phyloP scores from a whole-genome alignment of 345 rosid species.

The Citrus sp. region DNA sequence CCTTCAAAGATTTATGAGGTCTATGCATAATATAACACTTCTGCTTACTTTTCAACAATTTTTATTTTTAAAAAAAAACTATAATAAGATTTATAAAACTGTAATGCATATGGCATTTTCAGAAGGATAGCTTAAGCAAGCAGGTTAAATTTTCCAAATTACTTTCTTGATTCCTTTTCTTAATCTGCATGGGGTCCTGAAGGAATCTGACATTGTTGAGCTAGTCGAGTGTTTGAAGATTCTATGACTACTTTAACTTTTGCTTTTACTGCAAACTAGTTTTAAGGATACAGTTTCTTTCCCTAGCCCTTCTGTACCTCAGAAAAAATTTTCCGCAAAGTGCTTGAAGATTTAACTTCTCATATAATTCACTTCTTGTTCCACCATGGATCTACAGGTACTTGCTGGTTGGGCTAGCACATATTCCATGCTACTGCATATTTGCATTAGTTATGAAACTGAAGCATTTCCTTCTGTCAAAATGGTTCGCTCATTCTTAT shows the following conservation, averaged over 20 bases:
- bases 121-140: background rate
- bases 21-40: background rate
- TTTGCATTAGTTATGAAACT: slow-evolving; percentile 37
- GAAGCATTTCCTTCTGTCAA: slow-evolving; percentile 43
- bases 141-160: background rate
- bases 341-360: background rate
- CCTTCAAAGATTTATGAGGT: background rate
- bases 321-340: background rate
- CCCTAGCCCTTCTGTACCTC: background rate
- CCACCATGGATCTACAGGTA: slow-evolving; percentile 40
- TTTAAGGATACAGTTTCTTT: background rate
- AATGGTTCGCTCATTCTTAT: slow-evolving; percentile 39
- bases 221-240: too few species aligned
- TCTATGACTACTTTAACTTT: too few species aligned
- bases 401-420: slow-evolving; percentile 45
- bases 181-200: too few species aligned
- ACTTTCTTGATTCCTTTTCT: background rate
- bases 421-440: slow-evolving; percentile 54
- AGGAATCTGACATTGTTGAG: too few species aligned
- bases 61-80: background rate
- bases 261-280: too few species aligned
- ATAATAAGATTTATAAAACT: background rate
- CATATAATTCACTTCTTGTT: background rate
- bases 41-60: background rate
- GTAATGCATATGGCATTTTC: background rate